Conservation (phyloP, 2,329 filamentous ascomycete genomes). For the Dothistroma septosporum region DNA sequence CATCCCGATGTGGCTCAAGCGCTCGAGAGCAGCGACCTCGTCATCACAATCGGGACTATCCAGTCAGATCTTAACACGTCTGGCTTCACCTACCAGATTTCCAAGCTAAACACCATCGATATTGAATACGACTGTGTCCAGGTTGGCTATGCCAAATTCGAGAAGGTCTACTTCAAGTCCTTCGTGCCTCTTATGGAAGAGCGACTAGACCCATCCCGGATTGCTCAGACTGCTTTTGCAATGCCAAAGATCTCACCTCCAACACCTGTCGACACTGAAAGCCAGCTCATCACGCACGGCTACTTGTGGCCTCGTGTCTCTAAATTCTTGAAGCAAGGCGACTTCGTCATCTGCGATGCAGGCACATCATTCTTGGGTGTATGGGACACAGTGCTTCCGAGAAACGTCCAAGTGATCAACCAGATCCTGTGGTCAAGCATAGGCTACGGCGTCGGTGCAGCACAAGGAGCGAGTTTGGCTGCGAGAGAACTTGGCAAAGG, state of each 20-base stretch:
- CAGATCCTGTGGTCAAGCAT: conserved; percentile 72
- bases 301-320: conserved; percentile 72
- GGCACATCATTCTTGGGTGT: conserved; percentile 86
- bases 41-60: conserved; percentile 65
- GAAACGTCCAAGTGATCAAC: conserved; percentile 69
- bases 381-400: conserved; percentile 76
- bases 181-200: conserved; percentile 9
- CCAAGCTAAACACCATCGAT: conserved; percentile 72
- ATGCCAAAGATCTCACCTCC: conserved; percentile 9
- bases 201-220: conserved; percentile 4
- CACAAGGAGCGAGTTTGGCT: conserved; percentile 68
- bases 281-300: conserved; percentile 58
- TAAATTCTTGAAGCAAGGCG: conserved; percentile 58
- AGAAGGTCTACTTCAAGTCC: conserved; percentile 15
- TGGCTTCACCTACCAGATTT: conserved; percentile 75
- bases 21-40: conserved; percentile 66
- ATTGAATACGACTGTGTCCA: conserved; percentile 71
- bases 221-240: neutral
- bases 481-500: conserved; percentile 53
- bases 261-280: conserved; percentile 9
- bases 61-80: conserved; percentile 79
- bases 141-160: conserved; percentile 48
- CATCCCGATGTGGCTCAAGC: conserved; percentile 59
- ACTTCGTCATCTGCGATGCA: conserved; percentile 81
- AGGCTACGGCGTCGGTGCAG: conserved; percentile 60